Conservation (phyloP, 1,284 basidiomycete species). For the Austropuccinia psidii region DNA sequence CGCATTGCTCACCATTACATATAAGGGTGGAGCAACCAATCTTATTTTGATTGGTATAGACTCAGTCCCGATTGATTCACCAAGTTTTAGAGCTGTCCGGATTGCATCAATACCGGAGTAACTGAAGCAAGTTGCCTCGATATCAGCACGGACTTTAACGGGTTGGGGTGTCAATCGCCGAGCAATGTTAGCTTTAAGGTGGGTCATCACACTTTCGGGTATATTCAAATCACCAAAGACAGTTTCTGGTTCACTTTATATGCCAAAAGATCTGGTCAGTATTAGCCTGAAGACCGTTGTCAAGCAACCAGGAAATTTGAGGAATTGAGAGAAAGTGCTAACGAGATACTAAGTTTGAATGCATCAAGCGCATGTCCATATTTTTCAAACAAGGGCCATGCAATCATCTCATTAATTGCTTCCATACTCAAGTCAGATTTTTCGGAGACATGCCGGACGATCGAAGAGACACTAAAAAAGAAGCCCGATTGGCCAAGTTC, state of each 20-base stretch:
- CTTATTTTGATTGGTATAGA: slow-evolving; percentile 95
- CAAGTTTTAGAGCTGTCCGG: slow-evolving; percentile 79
- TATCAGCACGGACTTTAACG: slow-evolving; percentile 96
- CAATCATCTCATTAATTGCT: slow-evolving; percentile 78
- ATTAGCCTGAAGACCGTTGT: neutral
- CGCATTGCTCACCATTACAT: slow-evolving; percentile 89
- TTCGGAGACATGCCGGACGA: slow-evolving; percentile 86
- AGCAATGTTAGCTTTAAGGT: slow-evolving; percentile 79
- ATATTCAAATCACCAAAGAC: slow-evolving; percentile 68
- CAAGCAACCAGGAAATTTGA: slow-evolving; percentile 7
- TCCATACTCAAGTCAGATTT: slow-evolving; percentile 61
- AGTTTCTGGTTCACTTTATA: slow-evolving; percentile 69
- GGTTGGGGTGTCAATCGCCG: slow-evolving; percentile 94
- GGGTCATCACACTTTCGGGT: slow-evolving; percentile 56
- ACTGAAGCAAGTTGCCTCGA: slow-evolving; percentile 94
- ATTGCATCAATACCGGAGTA: slow-evolving; percentile 98
- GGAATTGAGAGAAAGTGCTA: slow-evolving; percentile 47
- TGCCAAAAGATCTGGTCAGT: neutral
- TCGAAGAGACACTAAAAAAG: slow-evolving; percentile 52
- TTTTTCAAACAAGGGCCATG: slow-evolving; percentile 84
- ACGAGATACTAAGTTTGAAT: slow-evolving; percentile 93
- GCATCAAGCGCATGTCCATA: slow-evolving; percentile 97
- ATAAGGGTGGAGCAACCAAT: slow-evolving; percentile 90
- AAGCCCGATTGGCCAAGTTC: neutral
- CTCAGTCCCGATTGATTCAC: slow-evolving; percentile 77